Conservation (phyloP, 805 yeast genomes). For the Helenozyma baotianmanensis region DNA sequence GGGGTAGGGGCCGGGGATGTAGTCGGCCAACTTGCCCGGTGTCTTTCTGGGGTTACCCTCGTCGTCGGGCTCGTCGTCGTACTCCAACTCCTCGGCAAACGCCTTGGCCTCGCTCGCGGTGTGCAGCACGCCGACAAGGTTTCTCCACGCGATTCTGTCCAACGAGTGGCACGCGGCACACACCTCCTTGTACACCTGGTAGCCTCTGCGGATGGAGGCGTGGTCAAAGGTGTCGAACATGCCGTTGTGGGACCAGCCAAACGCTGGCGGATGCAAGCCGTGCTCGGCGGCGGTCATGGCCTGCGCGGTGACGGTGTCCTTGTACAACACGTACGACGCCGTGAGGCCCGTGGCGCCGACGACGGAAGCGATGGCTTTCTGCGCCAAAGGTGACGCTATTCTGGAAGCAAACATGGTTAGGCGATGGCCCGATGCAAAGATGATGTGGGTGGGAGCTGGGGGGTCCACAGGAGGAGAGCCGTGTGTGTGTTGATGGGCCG, state of each 20-base stretch:
- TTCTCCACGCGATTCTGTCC: slow-evolving; percentile 98
- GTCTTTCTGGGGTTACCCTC: slow-evolving; percentile 98
- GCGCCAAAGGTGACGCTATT: slow-evolving; percentile 23
- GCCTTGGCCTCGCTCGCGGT: slow-evolving; percentile 84
- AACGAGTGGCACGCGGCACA: slow-evolving; percentile 99
- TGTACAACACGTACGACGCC: slow-evolving; percentile 76
- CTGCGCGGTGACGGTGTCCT: slow-evolving; percentile 79
- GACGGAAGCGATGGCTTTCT: slow-evolving; percentile 55
- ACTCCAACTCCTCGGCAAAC: slow-evolving; percentile 94
- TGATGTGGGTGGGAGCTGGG: slow-evolving; percentile 2
- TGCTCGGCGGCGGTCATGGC: slow-evolving; percentile 99
- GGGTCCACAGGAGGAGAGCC: slow-evolving; percentile 3
- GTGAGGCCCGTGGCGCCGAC: slow-evolving; percentile 74
- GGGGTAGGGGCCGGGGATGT: slow-evolving; percentile 91
- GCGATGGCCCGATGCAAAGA: not conserved
- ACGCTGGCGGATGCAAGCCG: slow-evolving; percentile 94
- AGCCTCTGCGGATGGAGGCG: slow-evolving; percentile 96
- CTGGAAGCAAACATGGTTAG: slow-evolving; percentile 14
- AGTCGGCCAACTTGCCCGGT: slow-evolving; percentile 96
- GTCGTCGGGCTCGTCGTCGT: slow-evolving; percentile 93
- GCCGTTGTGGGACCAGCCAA: slow-evolving; percentile 91
- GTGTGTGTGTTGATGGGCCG: not conserved
- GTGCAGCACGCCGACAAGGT: slow-evolving; percentile 94
- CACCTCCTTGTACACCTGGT: slow-evolving; percentile 97
- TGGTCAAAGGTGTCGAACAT: slow-evolving; percentile 90